Conservation (phyloP, 75 land plant genomes). For the Picea sitchensis region DNA sequence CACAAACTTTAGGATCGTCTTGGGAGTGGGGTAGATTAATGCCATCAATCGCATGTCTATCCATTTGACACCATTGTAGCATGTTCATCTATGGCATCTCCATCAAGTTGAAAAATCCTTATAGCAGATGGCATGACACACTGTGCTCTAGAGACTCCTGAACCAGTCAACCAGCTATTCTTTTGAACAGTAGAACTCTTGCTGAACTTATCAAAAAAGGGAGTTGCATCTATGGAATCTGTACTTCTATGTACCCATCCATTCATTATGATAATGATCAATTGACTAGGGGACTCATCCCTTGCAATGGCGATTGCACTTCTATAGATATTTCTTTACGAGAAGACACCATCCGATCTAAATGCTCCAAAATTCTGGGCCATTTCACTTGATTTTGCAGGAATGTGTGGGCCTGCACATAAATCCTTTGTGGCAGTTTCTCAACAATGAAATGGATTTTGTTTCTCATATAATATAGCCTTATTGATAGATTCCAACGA, state of each 20-base stretch:
- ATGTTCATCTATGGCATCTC: too few relatives aligned
- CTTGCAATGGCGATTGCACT: slow-evolving; percentile 13
- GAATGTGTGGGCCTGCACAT: slow-evolving; percentile 9
- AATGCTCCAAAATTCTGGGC: slow-evolving; percentile 37
- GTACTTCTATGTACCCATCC: slow-evolving; percentile 47
- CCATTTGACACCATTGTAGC: too few relatives aligned
- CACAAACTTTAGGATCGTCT: too few relatives aligned
- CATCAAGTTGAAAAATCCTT: too few relatives aligned
- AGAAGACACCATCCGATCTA: slow-evolving; percentile 40
- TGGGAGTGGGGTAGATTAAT: too few relatives aligned
- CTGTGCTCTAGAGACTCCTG: background rate
- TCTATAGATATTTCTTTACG: slow-evolving; percentile 37
- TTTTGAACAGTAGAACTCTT: background rate
- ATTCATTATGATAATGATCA: slow-evolving; percentile 33
- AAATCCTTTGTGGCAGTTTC: background rate
- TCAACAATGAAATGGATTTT: background rate
- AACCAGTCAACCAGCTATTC: background rate
- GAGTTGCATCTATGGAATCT: background rate
- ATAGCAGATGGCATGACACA: too few relatives aligned
- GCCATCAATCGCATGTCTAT: too few relatives aligned
- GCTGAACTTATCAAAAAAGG: background rate
- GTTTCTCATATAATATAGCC: slow-evolving; percentile 4
- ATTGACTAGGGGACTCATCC: slow-evolving; percentile 26
- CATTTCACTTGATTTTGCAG: slow-evolving; percentile 42
- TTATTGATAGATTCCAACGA: slow-evolving; percentile 7